Conservation (phyloP, 352 stramenopile species). For the Phytopythium helicoides region DNA sequence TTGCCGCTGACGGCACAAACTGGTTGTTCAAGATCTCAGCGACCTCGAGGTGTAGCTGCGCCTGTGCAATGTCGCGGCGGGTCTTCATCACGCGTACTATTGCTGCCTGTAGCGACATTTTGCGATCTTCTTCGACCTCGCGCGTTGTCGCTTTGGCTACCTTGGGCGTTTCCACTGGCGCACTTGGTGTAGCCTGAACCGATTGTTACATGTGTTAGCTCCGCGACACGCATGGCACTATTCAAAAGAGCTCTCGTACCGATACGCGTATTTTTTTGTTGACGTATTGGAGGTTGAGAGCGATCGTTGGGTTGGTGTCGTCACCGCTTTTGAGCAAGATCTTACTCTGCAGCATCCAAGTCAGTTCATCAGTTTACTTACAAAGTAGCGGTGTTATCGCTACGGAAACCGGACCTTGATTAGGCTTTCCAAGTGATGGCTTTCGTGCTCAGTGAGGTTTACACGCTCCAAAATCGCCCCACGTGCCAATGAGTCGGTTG, state of each 20-base stretch:
- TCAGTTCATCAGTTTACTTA: neutral
- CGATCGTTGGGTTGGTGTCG: conserved; percentile 24
- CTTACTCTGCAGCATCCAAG: conserved; percentile 26
- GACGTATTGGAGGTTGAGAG: conserved; percentile 44
- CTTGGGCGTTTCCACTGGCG: conserved; percentile 68
- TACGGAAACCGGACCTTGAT: conserved; percentile 51
- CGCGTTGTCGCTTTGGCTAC: conserved; percentile 41
- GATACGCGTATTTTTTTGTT: conserved; percentile 53
- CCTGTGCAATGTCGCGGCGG: conserved; percentile 65
- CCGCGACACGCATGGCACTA: no score
- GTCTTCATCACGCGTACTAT: conserved; percentile 86
- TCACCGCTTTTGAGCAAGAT: conserved; percentile 29
- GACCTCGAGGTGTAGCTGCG: conserved; percentile 63
- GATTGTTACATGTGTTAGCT: no score
- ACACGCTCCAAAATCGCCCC: conserved; percentile 40
- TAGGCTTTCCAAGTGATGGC: conserved; percentile 69
- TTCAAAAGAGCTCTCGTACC: conserved; percentile 22
- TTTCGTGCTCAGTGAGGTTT: conserved; percentile 59
- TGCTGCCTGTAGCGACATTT: conserved; percentile 82
- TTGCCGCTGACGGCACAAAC: conserved; percentile 58
- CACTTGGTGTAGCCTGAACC: conserved; percentile 39
- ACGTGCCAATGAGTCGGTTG: conserved; percentile 31
- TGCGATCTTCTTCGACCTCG: conserved; percentile 86
- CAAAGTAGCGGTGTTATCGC: neutral
- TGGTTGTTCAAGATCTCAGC: conserved; percentile 70